Base-by-base conservation (phyloP, 2,329 filamentous ascomycete genomes). In the Colletotrichum falcatum region DNA sequence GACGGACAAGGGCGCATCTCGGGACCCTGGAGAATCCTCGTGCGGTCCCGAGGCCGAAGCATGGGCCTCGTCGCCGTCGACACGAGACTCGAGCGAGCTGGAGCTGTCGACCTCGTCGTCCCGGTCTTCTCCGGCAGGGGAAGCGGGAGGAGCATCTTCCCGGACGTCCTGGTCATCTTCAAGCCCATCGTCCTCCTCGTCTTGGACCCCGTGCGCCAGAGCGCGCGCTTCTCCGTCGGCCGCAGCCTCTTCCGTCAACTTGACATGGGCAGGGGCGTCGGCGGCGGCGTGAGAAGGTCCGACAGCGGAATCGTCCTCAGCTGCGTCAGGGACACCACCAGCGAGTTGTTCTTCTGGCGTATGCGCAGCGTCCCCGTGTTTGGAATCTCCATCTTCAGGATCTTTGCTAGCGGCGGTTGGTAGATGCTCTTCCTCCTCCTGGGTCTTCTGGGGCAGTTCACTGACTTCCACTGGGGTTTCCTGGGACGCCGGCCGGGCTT, bases 401-500 rank as follows among this genome's bases (percentile, higher is more conserved):
- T 71, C 65, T 69, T 71, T 49, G 53, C 59, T 64, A 65, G 46
- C 37, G 55, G 53, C 59, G 68, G 53, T 71, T 69, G 68, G 59
- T 49, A 69, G 46, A n/a, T 54, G 42, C 12, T 58, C 65, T 56
- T 60, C 61, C 55, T 71, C 59, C 60, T 56, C 69, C 23, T 64
- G 65, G 23, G 48, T 46, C 37, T 20, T 71, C 54, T 26, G 65
- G 61, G 55, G 28, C 60, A 39, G 14, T 42, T 70, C 65, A 70
- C 60, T 70, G 60, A 71, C 65, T 67, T 70, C 67, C 44, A 37
- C 67, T 55, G 46, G 58, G 26, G 14, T 28, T 39, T 70, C 67
- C 14, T 62, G 44, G 39, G 53, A 30, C 2, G 80, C 80, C 0
- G 75, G 77, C 54, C 82, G 77, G 35, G 78, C 75, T 68, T 83